phyloP scores from a whole-genome alignment of 805 yeast genomes.

The Clavispora carvajalis region DNA sequence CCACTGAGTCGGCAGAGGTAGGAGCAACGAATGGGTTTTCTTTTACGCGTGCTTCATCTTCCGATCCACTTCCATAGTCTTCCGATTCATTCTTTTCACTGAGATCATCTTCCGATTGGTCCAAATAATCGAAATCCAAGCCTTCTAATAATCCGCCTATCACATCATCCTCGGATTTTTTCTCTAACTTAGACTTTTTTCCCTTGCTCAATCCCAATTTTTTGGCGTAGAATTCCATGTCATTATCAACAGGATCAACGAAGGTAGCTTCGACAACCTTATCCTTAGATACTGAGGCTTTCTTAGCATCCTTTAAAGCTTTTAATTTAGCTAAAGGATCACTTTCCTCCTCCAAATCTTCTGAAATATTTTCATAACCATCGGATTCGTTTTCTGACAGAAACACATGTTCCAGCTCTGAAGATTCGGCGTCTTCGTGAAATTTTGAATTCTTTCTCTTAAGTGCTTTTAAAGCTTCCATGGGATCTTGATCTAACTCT shows the following conservation, averaged over 20 bases:
- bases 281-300: conserved; percentile 3
- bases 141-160: conserved; percentile 83
- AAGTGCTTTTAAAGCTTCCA: conserved; percentile 14
- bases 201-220: conserved; percentile 66
- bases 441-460: conserved; percentile 9
- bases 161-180: conserved; percentile 62
- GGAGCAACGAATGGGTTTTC: conserved; percentile 46
- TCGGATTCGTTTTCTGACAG: conserved; percentile 8
- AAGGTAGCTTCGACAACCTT: conserved; percentile 13
- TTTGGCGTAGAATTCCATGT: conserved; percentile 77
- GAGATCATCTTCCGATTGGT: not conserved
- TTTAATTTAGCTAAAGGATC: conserved; percentile 25
- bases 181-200: conserved; percentile 40
- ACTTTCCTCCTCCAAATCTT: conserved; percentile 11
- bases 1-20: conserved; percentile 8
- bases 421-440: conserved; percentile 15
- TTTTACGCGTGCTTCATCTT: conserved; percentile 23
- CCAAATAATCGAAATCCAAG: conserved; percentile 44
- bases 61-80: conserved; percentile 15
- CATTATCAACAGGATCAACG: conserved; percentile 46
- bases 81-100: conserved; percentile 15
- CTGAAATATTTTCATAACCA: conserved; percentile 6
- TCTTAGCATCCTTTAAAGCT: conserved; percentile 11
- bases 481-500: conserved; percentile 12
- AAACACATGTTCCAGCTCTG: conserved; percentile 19